Base-by-base conservation (phyloP, 495 filamentous ascomycete species). In the Hyaloscypha hepaticicola region DNA sequence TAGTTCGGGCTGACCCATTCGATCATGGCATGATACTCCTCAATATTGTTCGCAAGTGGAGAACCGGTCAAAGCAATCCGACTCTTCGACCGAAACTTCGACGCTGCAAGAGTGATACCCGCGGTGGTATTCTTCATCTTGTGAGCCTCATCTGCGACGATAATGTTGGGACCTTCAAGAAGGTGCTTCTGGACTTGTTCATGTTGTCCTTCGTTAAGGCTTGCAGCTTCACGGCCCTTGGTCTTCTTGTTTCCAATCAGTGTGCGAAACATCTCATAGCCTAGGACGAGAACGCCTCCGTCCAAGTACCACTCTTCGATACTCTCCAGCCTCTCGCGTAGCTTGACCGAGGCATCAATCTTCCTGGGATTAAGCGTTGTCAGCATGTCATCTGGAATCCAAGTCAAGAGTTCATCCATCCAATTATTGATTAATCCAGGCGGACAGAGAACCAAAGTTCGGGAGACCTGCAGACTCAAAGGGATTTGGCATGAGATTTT, bases 81-180 rank as follows among this genome's bases (percentile, higher is more conserved):
- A 64, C 83, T 88, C 61, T 75, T 84, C 0, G 93, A 88, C 56
- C 72, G 79, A 66, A 97, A 87, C 11, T 77, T 73, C 12, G 74
- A 75, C 5, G 86, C 77, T 24, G 83, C 80, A 52, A 74, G 63
- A 24, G 85, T 73, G 21, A 92, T 74, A n/a, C 75, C 70, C 0
- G 86, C 73, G 0, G 65, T 70, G 0, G 74, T 73, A 63, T 90
- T 91, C 72, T 95, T 96, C 64, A 96, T 74, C 26, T 73, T 79
- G 69, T 98, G 93, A 0, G 93, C 93, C 72, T 98, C 93, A 68
- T 98, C 93, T 1, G 88, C 89, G 16, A 97, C 76, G n/a, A 96
- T 86, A 48, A 97, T 85, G 57, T 83, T 89, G 0, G 92, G 87
- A 0, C 79, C 75, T 25, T 85, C 66, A 0, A 85, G 66, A n/a